phyloP scores from a whole-genome alignment of 352 stramenopile genomes.

The Phytophthora vignae region DNA sequence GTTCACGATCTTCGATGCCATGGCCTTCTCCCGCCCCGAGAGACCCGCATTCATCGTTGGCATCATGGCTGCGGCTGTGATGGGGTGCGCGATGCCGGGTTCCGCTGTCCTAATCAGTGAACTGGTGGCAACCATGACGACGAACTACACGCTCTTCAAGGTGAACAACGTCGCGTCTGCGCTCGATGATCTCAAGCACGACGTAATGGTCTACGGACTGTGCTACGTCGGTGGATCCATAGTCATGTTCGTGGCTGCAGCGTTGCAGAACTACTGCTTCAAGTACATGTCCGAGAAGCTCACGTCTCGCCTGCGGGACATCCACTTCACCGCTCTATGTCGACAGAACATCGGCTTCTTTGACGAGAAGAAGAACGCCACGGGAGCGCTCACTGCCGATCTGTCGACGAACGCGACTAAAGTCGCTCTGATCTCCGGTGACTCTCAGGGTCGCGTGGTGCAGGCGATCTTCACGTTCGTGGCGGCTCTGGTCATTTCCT shows the following conservation, averaged over 20 bases:
- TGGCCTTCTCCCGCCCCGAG: conserved; percentile 35
- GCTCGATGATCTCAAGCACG: conserved; percentile 36
- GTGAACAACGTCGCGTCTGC: not conserved
- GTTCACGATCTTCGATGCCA: conserved; percentile 34
- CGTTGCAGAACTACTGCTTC: conserved; percentile 54
- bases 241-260: conserved; percentile 37
- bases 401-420: conserved; percentile 61
- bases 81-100: conserved; percentile 40
- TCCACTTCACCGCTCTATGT: conserved; percentile 54
- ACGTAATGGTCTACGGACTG: conserved; percentile 32
- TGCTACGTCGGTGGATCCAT: conserved; percentile 41
- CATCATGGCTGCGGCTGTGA: conserved; percentile 31
- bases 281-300: conserved; percentile 62
- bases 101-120: conserved; percentile 33
- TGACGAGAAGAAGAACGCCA: conserved; percentile 64
- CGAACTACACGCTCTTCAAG: conserved; percentile 18
- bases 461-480: conserved; percentile 63
- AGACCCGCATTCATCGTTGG: conserved; percentile 39
- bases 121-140: conserved; percentile 28
- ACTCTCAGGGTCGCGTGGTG: conserved; percentile 55
- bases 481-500: conserved; percentile 63
- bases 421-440: conserved; percentile 53
- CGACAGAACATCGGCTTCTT: conserved; percentile 73
- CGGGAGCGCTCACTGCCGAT: conserved; percentile 56
- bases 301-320: conserved; percentile 51